phyloP scores from a whole-genome alignment of 805 yeast species.

The Candida incommunis region DNA sequence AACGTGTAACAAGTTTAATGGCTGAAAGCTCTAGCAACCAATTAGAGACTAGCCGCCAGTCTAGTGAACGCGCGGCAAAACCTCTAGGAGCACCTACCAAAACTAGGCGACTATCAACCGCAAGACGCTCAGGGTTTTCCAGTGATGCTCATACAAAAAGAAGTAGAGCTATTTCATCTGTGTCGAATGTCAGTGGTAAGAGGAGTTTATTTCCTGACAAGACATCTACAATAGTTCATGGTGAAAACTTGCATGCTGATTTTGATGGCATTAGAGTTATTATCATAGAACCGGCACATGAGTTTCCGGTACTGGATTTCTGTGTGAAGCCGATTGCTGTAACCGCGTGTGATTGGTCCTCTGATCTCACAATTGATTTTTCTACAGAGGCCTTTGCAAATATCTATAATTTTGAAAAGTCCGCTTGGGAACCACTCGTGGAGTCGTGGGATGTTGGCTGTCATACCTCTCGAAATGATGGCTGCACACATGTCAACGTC shows the following conservation, averaged over 20 bases:
- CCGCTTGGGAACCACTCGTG: slow-evolving; percentile 89
- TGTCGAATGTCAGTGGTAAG: background rate
- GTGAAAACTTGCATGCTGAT: slow-evolving; percentile 52
- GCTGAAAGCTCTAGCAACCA: background rate
- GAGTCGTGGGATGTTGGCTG: slow-evolving; percentile 78
- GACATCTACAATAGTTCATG: slow-evolving; percentile 34
- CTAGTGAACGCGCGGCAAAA: background rate
- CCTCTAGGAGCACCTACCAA: background rate
- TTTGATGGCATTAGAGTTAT: slow-evolving; percentile 71
- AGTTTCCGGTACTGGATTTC: slow-evolving; percentile 74
- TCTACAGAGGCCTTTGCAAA: slow-evolving; percentile 54
- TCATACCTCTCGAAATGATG: slow-evolving; percentile 38
- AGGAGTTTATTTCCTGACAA: background rate
- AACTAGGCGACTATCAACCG: background rate
- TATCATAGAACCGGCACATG: slow-evolving; percentile 81
- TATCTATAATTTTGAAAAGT: slow-evolving; percentile 74
- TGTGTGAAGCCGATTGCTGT: slow-evolving; percentile 54
- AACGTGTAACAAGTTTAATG: slow-evolving; percentile 39
- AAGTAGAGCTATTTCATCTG: background rate
- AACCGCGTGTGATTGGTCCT: slow-evolving; percentile 71
- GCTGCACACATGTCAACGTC: slow-evolving; percentile 46
- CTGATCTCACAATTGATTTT: slow-evolving; percentile 58
- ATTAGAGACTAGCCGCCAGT: background rate
- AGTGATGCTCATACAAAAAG: background rate
- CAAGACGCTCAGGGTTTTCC: background rate